Evolutionary conservation across 768 basidiomycete genomes (phyloP).

Genomic region (Lactifluus echinatus): DNA sequence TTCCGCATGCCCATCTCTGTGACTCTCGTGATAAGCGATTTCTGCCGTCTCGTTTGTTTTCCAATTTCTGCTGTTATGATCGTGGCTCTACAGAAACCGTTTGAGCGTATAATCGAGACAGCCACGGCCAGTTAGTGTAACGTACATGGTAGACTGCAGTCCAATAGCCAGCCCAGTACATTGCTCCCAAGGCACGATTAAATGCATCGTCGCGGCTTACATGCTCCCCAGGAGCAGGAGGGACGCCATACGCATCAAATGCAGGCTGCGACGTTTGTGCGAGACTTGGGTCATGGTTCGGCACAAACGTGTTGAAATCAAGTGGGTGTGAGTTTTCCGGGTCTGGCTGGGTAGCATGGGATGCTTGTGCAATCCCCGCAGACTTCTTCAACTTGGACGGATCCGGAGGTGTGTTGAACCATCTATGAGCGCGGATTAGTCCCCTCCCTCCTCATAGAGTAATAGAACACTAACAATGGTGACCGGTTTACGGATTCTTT

Average conservation of each 20-base stretch:
- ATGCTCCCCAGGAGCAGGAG: slow-evolving; percentile 28
- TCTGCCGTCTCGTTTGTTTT: slow-evolving; percentile 4
- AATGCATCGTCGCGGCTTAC: slow-evolving; percentile 71
- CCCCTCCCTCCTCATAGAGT: neutral
- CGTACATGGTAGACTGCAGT: slow-evolving; percentile 75
- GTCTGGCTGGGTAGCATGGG: slow-evolving; percentile 6
- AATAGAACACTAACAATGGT: slow-evolving; percentile 46
- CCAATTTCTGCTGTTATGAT: slow-evolving; percentile 1
- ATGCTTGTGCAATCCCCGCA: neutral
- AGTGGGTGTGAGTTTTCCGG: slow-evolving; percentile 51
- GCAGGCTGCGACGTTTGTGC: slow-evolving; percentile 19
- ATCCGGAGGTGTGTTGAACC: slow-evolving; percentile 60
- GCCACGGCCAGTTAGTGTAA: slow-evolving; percentile 6
- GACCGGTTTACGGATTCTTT: slow-evolving; percentile 60
- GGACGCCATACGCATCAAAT: slow-evolving; percentile 12
- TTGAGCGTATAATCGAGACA: neutral
- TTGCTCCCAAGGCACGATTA: slow-evolving; percentile 61
- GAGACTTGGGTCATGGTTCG: slow-evolving; percentile 59
- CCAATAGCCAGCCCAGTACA: slow-evolving; percentile 88
- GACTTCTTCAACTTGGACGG: slow-evolving; percentile 21
- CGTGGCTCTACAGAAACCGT: slow-evolving; percentile 3
- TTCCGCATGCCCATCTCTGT: slow-evolving; percentile 1
- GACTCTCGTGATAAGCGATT: neutral
- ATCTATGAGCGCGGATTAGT: slow-evolving; percentile 35
- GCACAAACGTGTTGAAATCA: slow-evolving; percentile 63